Base-by-base conservation (phyloP, 2,329 filamentous ascomycete species). In the Colletotrichum sublineola region DNA sequence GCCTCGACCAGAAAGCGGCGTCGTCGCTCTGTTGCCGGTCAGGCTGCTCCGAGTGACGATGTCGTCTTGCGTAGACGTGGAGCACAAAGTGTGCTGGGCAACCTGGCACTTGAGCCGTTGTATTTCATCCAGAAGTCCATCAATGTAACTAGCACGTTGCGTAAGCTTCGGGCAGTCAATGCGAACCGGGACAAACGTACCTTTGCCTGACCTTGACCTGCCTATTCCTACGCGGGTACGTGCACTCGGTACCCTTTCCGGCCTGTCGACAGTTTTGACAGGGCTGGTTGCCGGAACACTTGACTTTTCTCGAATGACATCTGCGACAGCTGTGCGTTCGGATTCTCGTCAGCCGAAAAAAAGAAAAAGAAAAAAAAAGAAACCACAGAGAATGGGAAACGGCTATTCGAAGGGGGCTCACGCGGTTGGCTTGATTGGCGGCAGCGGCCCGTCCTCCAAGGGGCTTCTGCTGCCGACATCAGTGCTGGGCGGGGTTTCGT, bases 271-370 rank as follows among this genome's bases (percentile, higher is more conserved):
- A 82, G 58, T 80, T 81, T 14, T 77, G 74, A 52, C 80, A 82
- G 2, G 80, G 80, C 20, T 76, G 75, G 1, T 78, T 79, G 1
- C 80, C 80, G 1, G 79, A 80, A 46, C 80, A 82, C 61, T 80
- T 81, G 11, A 82, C 79, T 65, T 81, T 81, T 12, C 80, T 76
- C 1, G 80, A 74, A 67, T 77, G 82, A 55, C 75, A 85, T 70
- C 68, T 77, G 44, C 76, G 80, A 68, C 74, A 71, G 40, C 69
- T 80, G 8, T 24, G 20, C 9, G 3, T 7, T 18, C 40, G 20
- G 29, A 42, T 18, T 46, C 61, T 31, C 15, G 64, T 81, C 77
- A 36, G 75, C 74, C 53, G 40, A 24, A 29, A 29, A 12, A 36
- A 15, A 20, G 15, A 33, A 33, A 2, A 36, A n/a, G 4, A 33